Conservation (phyloP, 2,329 filamentous ascomycete genomes). For the Calonectria henricotiae region DNA sequence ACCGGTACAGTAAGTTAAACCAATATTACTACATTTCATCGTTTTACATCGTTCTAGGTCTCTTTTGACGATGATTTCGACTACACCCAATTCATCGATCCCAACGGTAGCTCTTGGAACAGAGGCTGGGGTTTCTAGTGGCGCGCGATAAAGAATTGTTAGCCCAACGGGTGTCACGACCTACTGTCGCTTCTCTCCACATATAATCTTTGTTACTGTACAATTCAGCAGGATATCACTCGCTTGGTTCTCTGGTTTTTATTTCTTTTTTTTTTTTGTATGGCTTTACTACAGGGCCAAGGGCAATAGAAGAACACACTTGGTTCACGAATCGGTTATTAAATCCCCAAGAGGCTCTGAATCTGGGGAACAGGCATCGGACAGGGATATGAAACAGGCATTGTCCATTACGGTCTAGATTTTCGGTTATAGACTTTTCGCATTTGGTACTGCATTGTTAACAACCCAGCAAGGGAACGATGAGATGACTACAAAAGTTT, state of each 20-base stretch:
- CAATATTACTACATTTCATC: too few species aligned
- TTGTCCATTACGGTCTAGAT: not conserved
- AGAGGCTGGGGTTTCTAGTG: not conserved
- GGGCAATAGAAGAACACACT: not conserved
- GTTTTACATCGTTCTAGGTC: not conserved
- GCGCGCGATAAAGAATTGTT: not conserved
- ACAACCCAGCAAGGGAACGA: not conserved
- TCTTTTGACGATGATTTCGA: not conserved
- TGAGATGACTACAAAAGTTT: not conserved
- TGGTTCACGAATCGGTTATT: slow-evolving; percentile 10
- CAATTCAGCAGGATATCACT: slow-evolving; percentile 9
- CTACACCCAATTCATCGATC: not conserved
- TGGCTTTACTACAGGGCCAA: not conserved
- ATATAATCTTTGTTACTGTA: not conserved
- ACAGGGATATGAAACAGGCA: slow-evolving; percentile 16
- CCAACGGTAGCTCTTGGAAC: not conserved
- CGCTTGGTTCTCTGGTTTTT: not conserved
- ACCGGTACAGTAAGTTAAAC: not conserved
- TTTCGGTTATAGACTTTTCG: slow-evolving; percentile 9
- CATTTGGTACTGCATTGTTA: slow-evolving; percentile 7
- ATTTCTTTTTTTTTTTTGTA: not conserved
- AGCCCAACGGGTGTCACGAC: too few species aligned
- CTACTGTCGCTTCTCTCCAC: not conserved
- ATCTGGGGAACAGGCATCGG: not conserved
- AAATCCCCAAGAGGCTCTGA: not conserved